Evolutionary conservation across 345 rosid genomes (phyloP), one percentile per base, ranked within the genome.

Genomic region (Capsella bursapastoris): DNA sequence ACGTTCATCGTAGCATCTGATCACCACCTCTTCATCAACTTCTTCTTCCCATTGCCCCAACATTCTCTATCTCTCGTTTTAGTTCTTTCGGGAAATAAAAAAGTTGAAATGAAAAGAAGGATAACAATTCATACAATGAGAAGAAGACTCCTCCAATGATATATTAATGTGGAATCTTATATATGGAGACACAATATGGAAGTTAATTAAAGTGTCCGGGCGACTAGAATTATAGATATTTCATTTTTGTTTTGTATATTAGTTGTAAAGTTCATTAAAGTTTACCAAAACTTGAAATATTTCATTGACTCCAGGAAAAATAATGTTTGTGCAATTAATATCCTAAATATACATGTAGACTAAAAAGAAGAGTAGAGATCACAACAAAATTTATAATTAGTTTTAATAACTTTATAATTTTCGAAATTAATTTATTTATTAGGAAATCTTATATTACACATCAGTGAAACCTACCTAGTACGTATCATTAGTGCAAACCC

Each of bases 1-100:
- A 56, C 79, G 77, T 49, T 68, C 77, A 65, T 88, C 85, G 15
- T 92, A 92, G 79, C 86, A 76, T 82, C 90, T 75, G 78, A 89
- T 82, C 34, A 75, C 49, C 49, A 78, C 70, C 32, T 66, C 65
- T 58, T 72, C 81, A 13, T 59, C 72, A 40, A 27, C 81, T 37
- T 67, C 77, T 72, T 45, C 40, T 25, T 4, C 4, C 76, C 76
- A 71, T 25, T 71, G 76, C 49, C 76, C 49, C 68, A 71, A 66
- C 80, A 63, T 76, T 64, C 59, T 45, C 16, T 58, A 28, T 48
- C 58, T 38, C 15, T 70, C 38, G 25, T 5, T 38, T 53, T 29
- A 25, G 14, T 18, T 27, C 22, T 22, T 51, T 38, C 18, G 25
- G 11, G 7, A 22, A 31, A 59, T 40, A 31, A 64, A 38, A 38